Conservation (phyloP, 176 grass and related monocot genomes). For the Avena sativa region DNA sequence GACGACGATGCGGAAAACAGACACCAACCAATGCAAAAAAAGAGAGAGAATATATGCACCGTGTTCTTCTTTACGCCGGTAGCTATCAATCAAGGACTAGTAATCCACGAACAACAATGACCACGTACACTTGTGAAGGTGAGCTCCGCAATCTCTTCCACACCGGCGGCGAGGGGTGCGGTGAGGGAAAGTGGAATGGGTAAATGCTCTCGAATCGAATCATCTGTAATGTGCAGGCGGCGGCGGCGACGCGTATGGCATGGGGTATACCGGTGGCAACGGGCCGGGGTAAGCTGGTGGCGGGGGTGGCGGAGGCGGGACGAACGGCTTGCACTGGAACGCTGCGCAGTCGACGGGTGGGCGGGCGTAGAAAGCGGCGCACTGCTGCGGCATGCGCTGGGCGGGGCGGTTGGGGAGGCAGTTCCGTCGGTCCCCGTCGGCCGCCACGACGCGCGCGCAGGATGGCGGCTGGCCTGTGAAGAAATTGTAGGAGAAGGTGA, state of each 20-base stretch:
- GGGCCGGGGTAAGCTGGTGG: conserved; percentile 58
- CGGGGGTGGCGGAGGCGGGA: conserved; percentile 48
- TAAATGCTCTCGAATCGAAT: conserved; percentile 6
- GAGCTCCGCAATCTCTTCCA: conserved; percentile 39
- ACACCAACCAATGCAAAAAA: conserved; percentile 49
- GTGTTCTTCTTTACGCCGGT: conserved; percentile 53
- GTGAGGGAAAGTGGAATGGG: conserved; percentile 22
- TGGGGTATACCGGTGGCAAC: conserved; percentile 70
- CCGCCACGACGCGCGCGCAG: conserved; percentile 50
- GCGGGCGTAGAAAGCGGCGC: conserved; percentile 46
- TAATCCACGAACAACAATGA: conserved; percentile 55
- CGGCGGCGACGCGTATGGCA: conserved; percentile 86
- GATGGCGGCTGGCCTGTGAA: conserved; percentile 60
- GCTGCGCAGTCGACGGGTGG: conserved; percentile 54
- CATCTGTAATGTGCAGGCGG: conserved; percentile 71
- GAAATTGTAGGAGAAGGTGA: conserved; percentile 55
- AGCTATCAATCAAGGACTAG: conserved; percentile 55
- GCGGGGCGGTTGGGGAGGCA: conserved; percentile 60
- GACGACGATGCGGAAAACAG: conserved; percentile 28
- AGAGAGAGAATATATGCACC: conserved; percentile 44
- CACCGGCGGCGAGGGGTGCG: not conserved
- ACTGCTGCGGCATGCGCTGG: conserved; percentile 64
- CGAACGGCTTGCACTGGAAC: conserved; percentile 64
- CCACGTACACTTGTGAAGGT: conserved; percentile 54
- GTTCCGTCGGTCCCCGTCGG: conserved; percentile 44